Conservation (phyloP, 139 green algal species). For the Chlorokybus atmophyticus region DNA sequence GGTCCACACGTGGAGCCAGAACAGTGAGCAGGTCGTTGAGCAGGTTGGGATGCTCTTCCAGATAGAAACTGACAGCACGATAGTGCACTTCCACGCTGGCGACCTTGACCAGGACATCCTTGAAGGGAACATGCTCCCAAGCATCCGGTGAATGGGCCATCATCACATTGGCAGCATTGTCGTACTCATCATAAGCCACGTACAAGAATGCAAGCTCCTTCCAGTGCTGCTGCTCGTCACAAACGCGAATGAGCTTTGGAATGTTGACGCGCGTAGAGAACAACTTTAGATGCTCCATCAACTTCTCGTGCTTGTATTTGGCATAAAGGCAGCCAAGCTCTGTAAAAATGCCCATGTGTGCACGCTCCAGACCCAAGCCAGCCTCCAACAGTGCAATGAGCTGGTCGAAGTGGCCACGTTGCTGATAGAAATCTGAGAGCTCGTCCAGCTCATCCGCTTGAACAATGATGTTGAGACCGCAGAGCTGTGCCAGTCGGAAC, state of each 20-base stretch:
- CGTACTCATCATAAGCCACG: conserved; percentile 94
- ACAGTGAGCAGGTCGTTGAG: conserved; percentile 88
- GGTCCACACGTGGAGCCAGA: conserved; percentile 80
- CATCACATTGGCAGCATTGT: conserved; percentile 89
- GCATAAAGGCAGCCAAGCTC: conserved; percentile 87
- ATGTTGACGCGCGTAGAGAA: conserved; percentile 95
- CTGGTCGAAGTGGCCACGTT: conserved; percentile 76
- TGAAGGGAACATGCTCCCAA: conserved; percentile 95
- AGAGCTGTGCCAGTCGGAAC: conserved; percentile 91
- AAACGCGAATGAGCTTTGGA: conserved; percentile 84
- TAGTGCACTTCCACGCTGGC: conserved; percentile 81
- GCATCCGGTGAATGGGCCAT: conserved; percentile 80
- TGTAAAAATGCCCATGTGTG: conserved; percentile 99
- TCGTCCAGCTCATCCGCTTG: conserved; percentile 96
- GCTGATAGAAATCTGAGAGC: conserved; percentile 85
- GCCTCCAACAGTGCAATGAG: conserved; percentile 89
- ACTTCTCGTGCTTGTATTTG: conserved; percentile 65
- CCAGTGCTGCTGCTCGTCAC: conserved; percentile 90
- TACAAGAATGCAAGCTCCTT: conserved; percentile 94
- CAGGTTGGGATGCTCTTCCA: conserved; percentile 89
- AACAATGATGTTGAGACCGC: conserved; percentile 97
- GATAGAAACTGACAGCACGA: conserved; percentile 87
- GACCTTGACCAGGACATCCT: conserved; percentile 88
- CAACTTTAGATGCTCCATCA: conserved; percentile 99
- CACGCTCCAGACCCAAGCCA: conserved; percentile 91